These are phyloP conservation scores for Dryas drummondii DNA, from an alignment of 306 rosid species.

Conservation along the genomic window DNA sequence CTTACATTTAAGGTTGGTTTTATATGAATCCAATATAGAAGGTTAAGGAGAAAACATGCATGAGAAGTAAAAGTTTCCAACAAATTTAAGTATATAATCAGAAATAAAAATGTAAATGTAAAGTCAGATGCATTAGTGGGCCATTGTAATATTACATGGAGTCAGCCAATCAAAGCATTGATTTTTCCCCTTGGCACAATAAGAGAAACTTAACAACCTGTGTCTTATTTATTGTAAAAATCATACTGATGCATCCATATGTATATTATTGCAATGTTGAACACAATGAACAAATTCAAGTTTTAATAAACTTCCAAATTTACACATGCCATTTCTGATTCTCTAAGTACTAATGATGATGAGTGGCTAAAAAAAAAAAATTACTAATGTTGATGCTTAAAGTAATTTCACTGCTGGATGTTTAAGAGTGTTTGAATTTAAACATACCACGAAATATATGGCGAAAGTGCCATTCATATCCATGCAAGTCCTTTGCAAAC, in stretches of 20 bases:
- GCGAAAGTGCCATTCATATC: conserved; percentile 62
- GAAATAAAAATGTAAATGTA: background rate
- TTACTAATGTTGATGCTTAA: background rate
- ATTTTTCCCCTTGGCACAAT: background rate
- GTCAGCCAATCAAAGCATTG: background rate
- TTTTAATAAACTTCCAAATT: background rate
- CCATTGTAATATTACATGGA: background rate
- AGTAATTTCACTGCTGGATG: background rate
- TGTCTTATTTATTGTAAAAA: background rate
- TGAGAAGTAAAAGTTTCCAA: background rate
- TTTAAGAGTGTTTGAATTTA: conserved; percentile 11
- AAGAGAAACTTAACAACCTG: background rate
- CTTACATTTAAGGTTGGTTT: conserved; percentile 5
- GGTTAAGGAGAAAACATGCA: background rate
- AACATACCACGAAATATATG: conserved; percentile 62
- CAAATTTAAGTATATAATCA: background rate
- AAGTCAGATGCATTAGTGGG: background rate
- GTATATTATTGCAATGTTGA: background rate
- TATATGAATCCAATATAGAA: conserved; percentile 3
- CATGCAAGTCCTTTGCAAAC: conserved; percentile 66
- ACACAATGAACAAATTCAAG: background rate
- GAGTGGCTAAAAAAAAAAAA: background rate
- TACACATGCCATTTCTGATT: background rate
- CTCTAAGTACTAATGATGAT: background rate
- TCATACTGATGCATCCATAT: background rate